phyloP scores from a whole-genome alignment of 108 stramenopile genomes.

The Nannochloropsis oceanica region DNA sequence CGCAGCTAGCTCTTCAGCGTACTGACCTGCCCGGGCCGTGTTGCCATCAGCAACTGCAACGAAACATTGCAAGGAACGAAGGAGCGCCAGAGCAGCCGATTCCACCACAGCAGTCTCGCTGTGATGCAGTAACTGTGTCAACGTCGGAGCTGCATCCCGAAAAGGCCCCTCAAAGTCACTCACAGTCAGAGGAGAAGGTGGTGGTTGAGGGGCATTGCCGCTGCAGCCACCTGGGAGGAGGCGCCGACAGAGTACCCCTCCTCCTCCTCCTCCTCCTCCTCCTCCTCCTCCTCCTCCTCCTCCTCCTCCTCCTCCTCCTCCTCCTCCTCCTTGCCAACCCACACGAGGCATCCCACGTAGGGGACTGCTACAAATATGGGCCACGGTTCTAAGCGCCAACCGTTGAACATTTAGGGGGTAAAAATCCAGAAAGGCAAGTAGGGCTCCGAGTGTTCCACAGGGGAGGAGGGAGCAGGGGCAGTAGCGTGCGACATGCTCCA shows the following conservation, averaged over 20 bases:
- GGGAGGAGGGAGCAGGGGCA: background rate
- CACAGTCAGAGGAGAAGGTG: background rate
- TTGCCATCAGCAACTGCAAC: background rate
- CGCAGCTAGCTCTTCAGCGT: background rate
- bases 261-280: background rate
- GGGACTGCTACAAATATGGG: background rate
- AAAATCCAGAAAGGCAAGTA: background rate
- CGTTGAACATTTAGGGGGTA: background rate
- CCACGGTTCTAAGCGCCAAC: background rate
- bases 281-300: background rate
- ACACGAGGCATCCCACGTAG: background rate
- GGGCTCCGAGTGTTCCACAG: background rate
- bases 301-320: background rate
- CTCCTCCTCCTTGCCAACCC: background rate
- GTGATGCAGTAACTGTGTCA: background rate
- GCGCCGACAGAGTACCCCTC: background rate
- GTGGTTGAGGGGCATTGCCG: no score
- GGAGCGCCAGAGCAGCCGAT: background rate
- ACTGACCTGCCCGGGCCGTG: background rate
- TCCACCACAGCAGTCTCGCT: background rate
- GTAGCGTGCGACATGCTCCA: background rate
- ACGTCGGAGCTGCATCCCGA: background rate
- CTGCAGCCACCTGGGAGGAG: background rate
- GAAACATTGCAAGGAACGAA: background rate
- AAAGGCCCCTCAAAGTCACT: background rate